Evolutionary conservation across 1,284 basidiomycete species (phyloP).

Genomic region (Ustilago sp.): DNA sequence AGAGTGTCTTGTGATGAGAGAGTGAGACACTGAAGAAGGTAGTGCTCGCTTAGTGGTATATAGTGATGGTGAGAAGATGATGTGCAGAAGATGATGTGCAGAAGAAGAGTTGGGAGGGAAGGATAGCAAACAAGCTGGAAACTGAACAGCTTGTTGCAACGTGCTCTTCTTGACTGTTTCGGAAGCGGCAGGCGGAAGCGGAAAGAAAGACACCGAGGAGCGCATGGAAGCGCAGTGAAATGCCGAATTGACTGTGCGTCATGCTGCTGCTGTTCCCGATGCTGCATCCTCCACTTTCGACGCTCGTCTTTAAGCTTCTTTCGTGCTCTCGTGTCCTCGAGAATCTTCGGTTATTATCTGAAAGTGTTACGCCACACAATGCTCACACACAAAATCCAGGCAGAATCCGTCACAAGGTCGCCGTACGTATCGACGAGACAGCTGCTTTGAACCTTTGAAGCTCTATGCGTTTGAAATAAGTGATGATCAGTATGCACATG

Average conservation of each 20-base stretch:
- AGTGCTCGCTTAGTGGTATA: not conserved
- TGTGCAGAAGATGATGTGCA: not conserved
- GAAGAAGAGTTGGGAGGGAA: not conserved
- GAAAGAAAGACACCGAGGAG: not conserved
- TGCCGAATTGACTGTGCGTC: conserved; percentile 18
- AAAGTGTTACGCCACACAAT: not conserved
- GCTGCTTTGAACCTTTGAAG: not conserved
- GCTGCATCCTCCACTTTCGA: conserved; percentile 32
- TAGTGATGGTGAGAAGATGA: conserved; percentile 6
- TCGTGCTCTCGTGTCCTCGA: conserved; percentile 23
- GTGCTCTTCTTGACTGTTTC: not conserved
- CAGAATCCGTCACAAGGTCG: not conserved
- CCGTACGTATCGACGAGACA: not conserved
- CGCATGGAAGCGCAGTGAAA: conserved; percentile 16
- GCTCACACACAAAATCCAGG: not conserved
- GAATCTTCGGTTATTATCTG: conserved; percentile 18
- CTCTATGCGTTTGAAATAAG: conserved; percentile 10
- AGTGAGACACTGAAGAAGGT: not conserved
- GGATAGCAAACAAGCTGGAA: not conserved
- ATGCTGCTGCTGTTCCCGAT: conserved; percentile 13
- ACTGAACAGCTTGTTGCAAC: not conserved
- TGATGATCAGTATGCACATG: not conserved
- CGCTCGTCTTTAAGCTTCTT: conserved; percentile 25
- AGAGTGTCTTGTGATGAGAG: not conserved
- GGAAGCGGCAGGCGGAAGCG: not conserved